Evolutionary conservation across 768 basidiomycete species (phyloP), one percentile per base, ranked within the genome.

Genomic region (Rhodosporidiobolus sp.): DNA sequence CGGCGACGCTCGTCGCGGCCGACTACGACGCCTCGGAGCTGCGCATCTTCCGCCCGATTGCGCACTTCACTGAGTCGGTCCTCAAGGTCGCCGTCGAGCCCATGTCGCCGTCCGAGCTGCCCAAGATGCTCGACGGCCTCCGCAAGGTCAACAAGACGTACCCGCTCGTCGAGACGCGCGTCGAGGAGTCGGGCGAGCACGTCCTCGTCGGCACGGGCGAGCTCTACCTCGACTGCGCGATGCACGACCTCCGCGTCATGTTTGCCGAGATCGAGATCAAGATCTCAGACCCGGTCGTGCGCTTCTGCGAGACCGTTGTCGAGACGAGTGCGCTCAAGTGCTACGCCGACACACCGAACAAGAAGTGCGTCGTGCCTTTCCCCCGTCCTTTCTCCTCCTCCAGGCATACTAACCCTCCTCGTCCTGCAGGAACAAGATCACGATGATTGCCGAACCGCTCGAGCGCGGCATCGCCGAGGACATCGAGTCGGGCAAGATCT

Each of bases 251-350:
- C 62, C 85, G 96, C 72, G 87, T 86, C 72, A 79, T 98, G 71
- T 99, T 95, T 83, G 88, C 94, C 43, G 96, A 99, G 84, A 96
- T 98, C 77, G 96, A 99, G 85, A 97, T 99, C 85, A 99, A 99
- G 84, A 94, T 98, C 22, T 98, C 95, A 32, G 96, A 99, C 83
- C 96, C 96, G 3, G 94, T 98, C 50, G 95, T 94, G 24, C 92
- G 93, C 80, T 99, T 99, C 83, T 91, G 92, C 79, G 96, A 99
- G 84, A 99, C 96, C 3, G 95, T 98, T 30, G 84, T 97, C 76
- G 96, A 99, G 84, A 98, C 95, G 45, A 93, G 91, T 76, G 96
- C 95, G 7, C 82, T 99, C 74, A 99, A 98, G 82, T 98, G 95
- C 79, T 99, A 99, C 81, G 96, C 96, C 26, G 96, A 98, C 78